These are phyloP conservation scores for Aspergillus egyptiacus DNA, from an alignment of 495 filamentous ascomycete species.

Conservation along the genomic window DNA sequence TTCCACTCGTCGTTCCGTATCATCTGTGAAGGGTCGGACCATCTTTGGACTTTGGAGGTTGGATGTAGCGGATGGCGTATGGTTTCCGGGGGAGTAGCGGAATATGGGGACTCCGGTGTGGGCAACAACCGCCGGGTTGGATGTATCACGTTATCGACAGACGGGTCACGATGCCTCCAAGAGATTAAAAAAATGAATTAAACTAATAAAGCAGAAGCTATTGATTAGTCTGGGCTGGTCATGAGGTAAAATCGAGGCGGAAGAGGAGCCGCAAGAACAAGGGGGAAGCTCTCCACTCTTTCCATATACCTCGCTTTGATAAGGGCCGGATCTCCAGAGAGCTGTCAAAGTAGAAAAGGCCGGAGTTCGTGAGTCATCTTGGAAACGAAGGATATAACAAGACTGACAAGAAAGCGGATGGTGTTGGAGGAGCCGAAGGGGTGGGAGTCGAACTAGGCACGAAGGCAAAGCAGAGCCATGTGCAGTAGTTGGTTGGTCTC, in stretches of 20 bases:
- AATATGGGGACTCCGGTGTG: conserved; percentile 3
- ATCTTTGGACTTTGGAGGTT: conserved; percentile 19
- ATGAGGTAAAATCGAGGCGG: too few relatives aligned
- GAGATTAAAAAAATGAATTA: background rate
- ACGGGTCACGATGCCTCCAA: conserved; percentile 11
- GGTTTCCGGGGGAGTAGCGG: too few relatives aligned
- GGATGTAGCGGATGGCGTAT: too few relatives aligned
- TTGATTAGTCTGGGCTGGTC: background rate
- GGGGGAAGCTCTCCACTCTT: conserved; percentile 6
- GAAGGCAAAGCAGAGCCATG: conserved; percentile 9
- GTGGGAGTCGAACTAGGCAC: conserved; percentile 11
- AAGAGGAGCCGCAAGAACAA: too few relatives aligned
- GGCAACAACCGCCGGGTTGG: conserved; percentile 15
- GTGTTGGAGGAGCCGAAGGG: conserved; percentile 6
- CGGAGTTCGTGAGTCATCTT: conserved; percentile 8
- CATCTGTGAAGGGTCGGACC: conserved; percentile 31
- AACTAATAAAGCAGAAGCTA: background rate
- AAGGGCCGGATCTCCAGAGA: conserved; percentile 10
- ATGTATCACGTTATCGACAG: too few relatives aligned
- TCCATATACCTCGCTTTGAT: conserved; percentile 12
- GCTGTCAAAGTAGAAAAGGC: conserved; percentile 14
- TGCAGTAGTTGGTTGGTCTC: conserved; percentile 5
- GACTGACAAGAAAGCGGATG: conserved; percentile 6
- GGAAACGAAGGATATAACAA: conserved; percentile 5
- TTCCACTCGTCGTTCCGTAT: conserved; percentile 28